Percentiles rank a stretch among this genome's conserved stretches.
These are phyloP conservation scores for Plasmodium gonderi DNA, from an alignment of 169 alveolate species.

Conservation along the genomic window DNA sequence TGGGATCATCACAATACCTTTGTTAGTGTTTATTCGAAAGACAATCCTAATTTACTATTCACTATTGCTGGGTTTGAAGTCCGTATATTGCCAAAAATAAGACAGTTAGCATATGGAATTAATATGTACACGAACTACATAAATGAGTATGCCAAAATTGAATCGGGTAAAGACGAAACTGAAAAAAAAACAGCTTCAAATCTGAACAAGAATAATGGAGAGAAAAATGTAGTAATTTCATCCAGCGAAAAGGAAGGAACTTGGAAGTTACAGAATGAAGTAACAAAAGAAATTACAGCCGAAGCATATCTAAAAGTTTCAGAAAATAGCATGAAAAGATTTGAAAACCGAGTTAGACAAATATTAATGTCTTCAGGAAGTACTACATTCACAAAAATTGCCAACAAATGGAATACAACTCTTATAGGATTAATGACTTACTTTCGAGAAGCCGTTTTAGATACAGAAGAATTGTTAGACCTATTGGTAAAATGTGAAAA, in stretches of 20 bases:
- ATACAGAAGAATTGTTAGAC: constrained; percentile 98
- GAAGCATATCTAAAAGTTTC: constrained; percentile 99
- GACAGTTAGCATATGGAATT: constrained; percentile 82
- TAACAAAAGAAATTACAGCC: constrained; percentile 98
- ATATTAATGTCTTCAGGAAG: constrained; percentile 99
- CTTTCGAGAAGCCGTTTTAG: constrained; percentile 99
- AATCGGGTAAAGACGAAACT: not conserved
- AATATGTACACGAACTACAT: constrained; percentile 80
- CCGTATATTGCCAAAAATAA: constrained; percentile 94
- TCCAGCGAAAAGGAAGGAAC: constrained; percentile 93
- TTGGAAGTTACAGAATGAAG: constrained; percentile 98
- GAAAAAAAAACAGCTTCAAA: not conserved
- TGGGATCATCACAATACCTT: constrained; percentile 96
- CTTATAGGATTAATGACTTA: constrained; percentile 99
- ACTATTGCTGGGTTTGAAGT: constrained; percentile 99
- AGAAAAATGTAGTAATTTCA: constrained; percentile 56
- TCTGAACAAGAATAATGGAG: not conserved
- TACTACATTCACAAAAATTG: constrained; percentile 99
- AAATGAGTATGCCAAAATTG: constrained; percentile 7
- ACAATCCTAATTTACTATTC: constrained; percentile 98
- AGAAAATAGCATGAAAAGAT: constrained; percentile 96
- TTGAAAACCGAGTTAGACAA: constrained; percentile 97
- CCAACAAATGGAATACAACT: constrained; percentile 99
- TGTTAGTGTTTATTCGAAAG: constrained; percentile 98
- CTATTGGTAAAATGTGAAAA: constrained; percentile 98